Percentiles rank a stretch among this genome's conserved stretches.
Conservation (phyloP, 106 monocot species). For the Dioscorea dumetorum region DNA sequence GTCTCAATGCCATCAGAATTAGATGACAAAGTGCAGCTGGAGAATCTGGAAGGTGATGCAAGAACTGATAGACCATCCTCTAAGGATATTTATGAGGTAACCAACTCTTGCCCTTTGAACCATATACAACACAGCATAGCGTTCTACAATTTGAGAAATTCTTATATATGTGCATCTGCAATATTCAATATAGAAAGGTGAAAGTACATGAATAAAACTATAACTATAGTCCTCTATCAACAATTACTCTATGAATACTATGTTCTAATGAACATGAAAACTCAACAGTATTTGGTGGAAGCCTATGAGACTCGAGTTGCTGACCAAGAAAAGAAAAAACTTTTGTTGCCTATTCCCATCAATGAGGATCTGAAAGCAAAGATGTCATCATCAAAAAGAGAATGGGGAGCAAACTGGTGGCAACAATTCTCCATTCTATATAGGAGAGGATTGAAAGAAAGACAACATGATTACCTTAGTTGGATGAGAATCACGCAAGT, state of each 20-base stretch:
- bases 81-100: conserved; percentile 73
- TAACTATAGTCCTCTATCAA: too few relatives aligned
- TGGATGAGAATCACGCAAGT: conserved; percentile 92
- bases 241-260: not conserved
- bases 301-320: conserved; percentile 70
- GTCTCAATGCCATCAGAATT: conserved; percentile 58
- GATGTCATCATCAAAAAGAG: conserved; percentile 41
- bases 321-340: conserved; percentile 45
- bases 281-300: conserved; percentile 76
- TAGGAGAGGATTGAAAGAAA: conserved; percentile 75
- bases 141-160: too few relatives aligned
- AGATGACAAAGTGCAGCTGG: conserved; percentile 51
- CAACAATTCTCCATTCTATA: conserved; percentile 71
- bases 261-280: not conserved
- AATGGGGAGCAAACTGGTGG: conserved; percentile 86
- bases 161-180: too few relatives aligned
- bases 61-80: conserved; percentile 46
- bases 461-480: conserved; percentile 82
- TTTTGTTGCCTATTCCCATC: conserved; percentile 35
- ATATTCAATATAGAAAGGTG: too few relatives aligned
- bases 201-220: too few relatives aligned
- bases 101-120: too few relatives aligned
- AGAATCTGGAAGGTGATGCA: conserved; percentile 27
- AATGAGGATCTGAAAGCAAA: conserved; percentile 55
- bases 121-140: too few relatives aligned